Evolutionary conservation across 352 stramenopile genomes (phyloP), one percentile per base, ranked within the genome.

Genomic region (Albugo laibachii): DNA sequence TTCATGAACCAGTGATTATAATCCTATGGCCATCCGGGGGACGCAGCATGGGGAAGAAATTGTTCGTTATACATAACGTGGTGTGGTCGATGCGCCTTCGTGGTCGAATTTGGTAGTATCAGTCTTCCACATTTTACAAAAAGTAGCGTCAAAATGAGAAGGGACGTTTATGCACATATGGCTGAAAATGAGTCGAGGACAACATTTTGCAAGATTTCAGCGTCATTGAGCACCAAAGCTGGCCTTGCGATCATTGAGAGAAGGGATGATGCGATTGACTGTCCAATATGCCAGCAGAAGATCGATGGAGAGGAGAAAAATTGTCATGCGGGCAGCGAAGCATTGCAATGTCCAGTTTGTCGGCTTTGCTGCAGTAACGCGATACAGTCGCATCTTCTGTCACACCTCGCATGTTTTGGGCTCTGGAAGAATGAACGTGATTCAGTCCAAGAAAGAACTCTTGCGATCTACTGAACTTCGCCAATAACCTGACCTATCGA

Each of bases 171-270:
- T 73, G 43, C 59, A 79, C 1, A 71, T 13, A 55, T 87, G 10
- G 65, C 63, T 0, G 70, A 69, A 2, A 73, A 64, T 5, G 78
- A 87, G 43, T 49, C 86, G 24, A 83, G 81, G 54, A 54, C 63
- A n/a, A 80, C 70, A 31, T 86, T 91, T 41, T 62, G 70, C 51
- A 63, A 60, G n/a, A 91, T 88, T 43, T 83, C 70, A 1, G 70
- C 72, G 6, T 86, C 78, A 16, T 47, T 88, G 31, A 66, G 65
- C 37, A 76, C 64, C 16, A 64, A 62, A 38, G 61, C 61, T 0
- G 74, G 77, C 1, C 46, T 91, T 20, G 71, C 62, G 6, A 49
- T 87, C 24, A 53, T 60, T 13, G 78, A 76, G 59, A 64, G 66
- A 0, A 55, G 64, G 14, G 67, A 84, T 45, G 72, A 84, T 18